Conservation (phyloP, 2,329 filamentous ascomycete genomes). For the Blumeria hordei region DNA sequence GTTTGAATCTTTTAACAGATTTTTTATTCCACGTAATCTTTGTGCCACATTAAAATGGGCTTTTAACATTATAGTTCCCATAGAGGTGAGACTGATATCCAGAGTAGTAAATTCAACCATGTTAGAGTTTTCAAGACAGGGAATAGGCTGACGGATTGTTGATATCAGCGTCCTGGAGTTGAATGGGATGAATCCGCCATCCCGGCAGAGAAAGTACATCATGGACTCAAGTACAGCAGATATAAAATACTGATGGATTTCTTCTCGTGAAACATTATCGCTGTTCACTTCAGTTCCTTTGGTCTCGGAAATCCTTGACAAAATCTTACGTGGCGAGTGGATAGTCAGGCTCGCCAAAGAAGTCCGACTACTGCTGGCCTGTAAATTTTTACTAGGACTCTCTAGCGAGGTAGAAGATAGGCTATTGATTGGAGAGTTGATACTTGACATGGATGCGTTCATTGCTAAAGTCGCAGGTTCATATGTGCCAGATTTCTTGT, state of each 20-base stretch:
- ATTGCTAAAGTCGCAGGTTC: conserved; percentile 12
- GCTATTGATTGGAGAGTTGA: conserved; percentile 7
- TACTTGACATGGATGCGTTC: conserved; percentile 6
- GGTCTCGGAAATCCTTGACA: conserved; percentile 6
- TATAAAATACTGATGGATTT: conserved; percentile 15
- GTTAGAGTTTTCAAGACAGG: conserved; percentile 3
- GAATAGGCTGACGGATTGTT: background rate
- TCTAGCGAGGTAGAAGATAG: conserved; percentile 1
- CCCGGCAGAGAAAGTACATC: conserved; percentile 13
- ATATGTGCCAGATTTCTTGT: conserved; percentile 11
- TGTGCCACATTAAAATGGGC: conserved; percentile 10
- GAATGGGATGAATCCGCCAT: conserved; percentile 13
- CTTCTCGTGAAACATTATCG: conserved; percentile 7
- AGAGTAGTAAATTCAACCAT: conserved; percentile 12
- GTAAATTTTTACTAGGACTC: conserved; percentile 9
- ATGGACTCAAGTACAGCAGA: conserved; percentile 15
- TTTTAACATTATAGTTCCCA: conserved; percentile 14
- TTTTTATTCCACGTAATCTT: conserved; percentile 9
- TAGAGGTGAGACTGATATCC: conserved; percentile 14
- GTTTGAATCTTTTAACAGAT: conserved; percentile 1
- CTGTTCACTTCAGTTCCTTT: conserved; percentile 7
- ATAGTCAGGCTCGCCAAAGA: conserved; percentile 4
- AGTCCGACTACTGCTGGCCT: conserved; percentile 11
- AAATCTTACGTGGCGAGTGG: too few relatives aligned
- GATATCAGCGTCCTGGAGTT: conserved; percentile 15